Base-by-base conservation (phyloP, 148 eudicot genomes). In the Gaultheria prostrata region DNA sequence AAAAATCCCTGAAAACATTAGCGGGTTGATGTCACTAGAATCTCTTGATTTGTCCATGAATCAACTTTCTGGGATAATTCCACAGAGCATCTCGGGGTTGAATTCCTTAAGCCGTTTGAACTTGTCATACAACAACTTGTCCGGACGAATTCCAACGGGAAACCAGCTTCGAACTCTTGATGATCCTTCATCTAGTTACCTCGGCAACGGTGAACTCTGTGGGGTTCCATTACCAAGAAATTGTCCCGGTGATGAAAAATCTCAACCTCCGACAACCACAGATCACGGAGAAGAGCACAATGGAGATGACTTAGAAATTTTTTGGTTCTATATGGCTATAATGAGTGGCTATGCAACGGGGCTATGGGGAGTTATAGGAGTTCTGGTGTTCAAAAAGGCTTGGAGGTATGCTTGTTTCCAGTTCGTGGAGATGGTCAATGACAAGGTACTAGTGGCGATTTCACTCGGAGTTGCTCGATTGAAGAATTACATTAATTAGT, bases 291-390 rank as follows among this genome's bases (percentile, higher is more conserved):
- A 85, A 10, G 11, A 79, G 14, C 70, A 79, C 0, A 71, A 39
- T 1, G 83, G 83, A 32, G 73, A 46, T 33, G 79, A 78, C 6
- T 0, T 5, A 0, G 43, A 39, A 39, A 39, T 4, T 4, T 39
- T 78, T 39, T 0, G 82, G 87, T 84, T 88, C 17, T 85, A 79
- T 43, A 1, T 82, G 20, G 85, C 49, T 10, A 45, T 87, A 70
- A 14, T 77, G 53, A n/a, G 86, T 1, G 89, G 90, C 20, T 81
- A 81, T 2, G 87, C 84, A 3, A 73, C 83, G 7, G 89, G 90
- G 24, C 85, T 90, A 77, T 86, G 88, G 89, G 92, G 86, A 15
- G 83, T 39, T 85, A 2, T 67, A 0, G 73, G 18, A 0, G 35
- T 67, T 11, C 6, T n/a, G 28, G 0, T 84, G 39, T 20, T 84